A percentile compares a stretch with the other conserved stretches of the same genome.
phyloP scores from a whole-genome alignment of 164 flowering plant genomes.

The Stephania japonica region DNA sequence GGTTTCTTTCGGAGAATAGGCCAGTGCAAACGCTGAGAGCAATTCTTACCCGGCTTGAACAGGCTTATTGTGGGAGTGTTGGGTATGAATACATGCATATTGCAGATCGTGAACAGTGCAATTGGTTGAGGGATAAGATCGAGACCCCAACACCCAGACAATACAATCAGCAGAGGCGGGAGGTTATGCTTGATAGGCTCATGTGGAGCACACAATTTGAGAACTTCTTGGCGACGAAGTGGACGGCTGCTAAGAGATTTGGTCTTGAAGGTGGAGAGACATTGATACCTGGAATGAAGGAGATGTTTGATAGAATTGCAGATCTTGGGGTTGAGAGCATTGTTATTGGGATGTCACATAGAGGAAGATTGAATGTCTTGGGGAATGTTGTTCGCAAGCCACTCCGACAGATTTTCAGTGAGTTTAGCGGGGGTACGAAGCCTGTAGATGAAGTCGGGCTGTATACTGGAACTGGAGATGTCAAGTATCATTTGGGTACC shows the following conservation, averaged over 20 bases:
- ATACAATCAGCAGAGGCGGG: conserved; percentile 60
- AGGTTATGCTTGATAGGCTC: conserved; percentile 90
- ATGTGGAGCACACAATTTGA: conserved; percentile 97
- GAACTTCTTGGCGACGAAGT: conserved; percentile 91
- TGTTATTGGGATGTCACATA: conserved; percentile 96
- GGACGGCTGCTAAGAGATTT: conserved; percentile 95
- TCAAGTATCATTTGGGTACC: conserved; percentile 94
- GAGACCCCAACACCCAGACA: conserved; percentile 77
- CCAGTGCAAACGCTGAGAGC: conserved; percentile 89
- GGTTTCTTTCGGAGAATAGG: conserved; percentile 91
- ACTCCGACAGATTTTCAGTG: conserved; percentile 84
- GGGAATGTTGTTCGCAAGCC: conserved; percentile 97
- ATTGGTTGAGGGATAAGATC: conserved; percentile 93
- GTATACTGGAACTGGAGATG: conserved; percentile 98
- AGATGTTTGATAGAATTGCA: conserved; percentile 92
- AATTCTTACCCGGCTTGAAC: conserved; percentile 80
- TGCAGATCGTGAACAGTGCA: conserved; percentile 79
- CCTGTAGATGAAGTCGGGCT: conserved; percentile 88
- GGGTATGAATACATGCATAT: conserved; percentile 99
- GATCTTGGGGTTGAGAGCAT: conserved; percentile 98
- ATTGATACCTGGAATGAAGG: conserved; percentile 98
- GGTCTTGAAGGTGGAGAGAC: conserved; percentile 99
- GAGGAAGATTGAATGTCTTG: conserved; percentile 91
- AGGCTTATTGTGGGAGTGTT: conserved; percentile 90
- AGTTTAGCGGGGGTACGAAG: conserved; percentile 82